Base-by-base conservation (phyloP, 148 eudicot genomes). In the Pharnaceum exiguum region DNA sequence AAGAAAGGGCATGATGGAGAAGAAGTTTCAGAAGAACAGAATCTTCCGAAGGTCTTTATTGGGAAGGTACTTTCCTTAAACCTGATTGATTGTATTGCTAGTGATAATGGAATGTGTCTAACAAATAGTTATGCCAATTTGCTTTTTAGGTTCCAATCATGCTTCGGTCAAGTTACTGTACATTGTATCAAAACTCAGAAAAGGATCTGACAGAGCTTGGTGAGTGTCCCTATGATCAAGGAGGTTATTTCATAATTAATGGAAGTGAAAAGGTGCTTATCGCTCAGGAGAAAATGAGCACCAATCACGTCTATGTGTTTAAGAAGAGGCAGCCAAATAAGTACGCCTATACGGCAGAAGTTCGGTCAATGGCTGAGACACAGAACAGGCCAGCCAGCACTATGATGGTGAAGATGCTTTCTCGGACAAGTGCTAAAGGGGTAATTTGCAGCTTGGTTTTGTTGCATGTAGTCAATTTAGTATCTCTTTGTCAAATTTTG, bases 261-360 rank as follows among this genome's bases (percentile, higher is more conserved):
- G 99, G 99, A 32, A 93, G 99, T 77, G 99, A 93, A 59, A 93
- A 93, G 73, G 99, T 93, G 58, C 77, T 93, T 42, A 93, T 93
- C 67, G 99, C 99, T 69, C 99, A 93, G 69, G 99, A 93, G 71
- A 93, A 93, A 77, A 93, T 93, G 99, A 88, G 96, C 80, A 93
- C 99, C 19, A 93, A 93, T 67, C 99, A 93, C 71, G 99, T 93
- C 5, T 93, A 93, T 61, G 99, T 93, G 26, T 93, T 93, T 46
- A 89, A 93, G 71, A 93, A 89, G 78, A 85, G 99, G 73, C 99
- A 93, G 79, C 99, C 99, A 0, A 88, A 93, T 73, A 93, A 93
- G 82, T 93, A 83, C 78, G 90, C 99, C 30, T 93, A 71, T 71
- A 85, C 85, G 66, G 99, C 81, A 0, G 99, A 93, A 85, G 99